Evolutionary conservation across 2,329 filamentous ascomycete species (phyloP).

Genomic region (Cyphellophora europaea): DNA sequence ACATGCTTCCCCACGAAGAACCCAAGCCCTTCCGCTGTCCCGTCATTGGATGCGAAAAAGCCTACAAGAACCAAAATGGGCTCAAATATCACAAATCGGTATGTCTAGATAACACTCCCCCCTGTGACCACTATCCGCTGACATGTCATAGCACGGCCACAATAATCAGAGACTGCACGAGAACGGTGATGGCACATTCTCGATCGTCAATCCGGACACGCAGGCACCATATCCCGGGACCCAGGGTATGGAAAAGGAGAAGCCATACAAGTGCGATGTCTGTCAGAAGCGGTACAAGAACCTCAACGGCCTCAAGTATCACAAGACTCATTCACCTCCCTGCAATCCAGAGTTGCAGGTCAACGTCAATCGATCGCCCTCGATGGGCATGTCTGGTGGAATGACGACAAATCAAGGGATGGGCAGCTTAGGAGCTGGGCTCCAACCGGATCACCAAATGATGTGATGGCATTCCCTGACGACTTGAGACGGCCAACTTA

Average conservation of each 20-base stretch:
- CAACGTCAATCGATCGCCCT: slow-evolving; percentile 30
- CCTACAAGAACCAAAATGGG: slow-evolving; percentile 99
- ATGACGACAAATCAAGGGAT: slow-evolving; percentile 29
- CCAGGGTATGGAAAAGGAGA: slow-evolving; percentile 99
- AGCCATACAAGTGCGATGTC: slow-evolving; percentile 93
- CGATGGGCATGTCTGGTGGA: slow-evolving; percentile 23
- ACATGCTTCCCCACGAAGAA: slow-evolving; percentile 61
- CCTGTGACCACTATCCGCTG: slow-evolving; percentile 21
- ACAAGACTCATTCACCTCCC: slow-evolving; percentile 73
- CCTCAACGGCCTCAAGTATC: slow-evolving; percentile 93
- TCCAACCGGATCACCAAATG: slow-evolving; percentile 71
- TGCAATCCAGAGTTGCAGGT: slow-evolving; percentile 76
- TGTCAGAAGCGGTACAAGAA: slow-evolving; percentile 99
- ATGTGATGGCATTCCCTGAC: slow-evolving; percentile 74
- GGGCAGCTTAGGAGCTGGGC: slow-evolving; percentile 46
- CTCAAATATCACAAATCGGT: slow-evolving; percentile 78
- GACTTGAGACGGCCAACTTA: too few relatives aligned
- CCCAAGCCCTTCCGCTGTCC: slow-evolving; percentile 97
- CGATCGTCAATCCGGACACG: slow-evolving; percentile 94
- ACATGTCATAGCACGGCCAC: slow-evolving; percentile 63
- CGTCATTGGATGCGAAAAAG: slow-evolving; percentile 92
- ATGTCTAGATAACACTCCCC: slow-evolving; percentile 23
- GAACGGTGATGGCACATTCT: slow-evolving; percentile 94
- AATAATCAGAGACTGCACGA: slow-evolving; percentile 95
- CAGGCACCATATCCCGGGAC: slow-evolving; percentile 91